phyloP scores from a whole-genome alignment of 2,329 filamentous ascomycete genomes.

The Lachnellula hyalina region DNA sequence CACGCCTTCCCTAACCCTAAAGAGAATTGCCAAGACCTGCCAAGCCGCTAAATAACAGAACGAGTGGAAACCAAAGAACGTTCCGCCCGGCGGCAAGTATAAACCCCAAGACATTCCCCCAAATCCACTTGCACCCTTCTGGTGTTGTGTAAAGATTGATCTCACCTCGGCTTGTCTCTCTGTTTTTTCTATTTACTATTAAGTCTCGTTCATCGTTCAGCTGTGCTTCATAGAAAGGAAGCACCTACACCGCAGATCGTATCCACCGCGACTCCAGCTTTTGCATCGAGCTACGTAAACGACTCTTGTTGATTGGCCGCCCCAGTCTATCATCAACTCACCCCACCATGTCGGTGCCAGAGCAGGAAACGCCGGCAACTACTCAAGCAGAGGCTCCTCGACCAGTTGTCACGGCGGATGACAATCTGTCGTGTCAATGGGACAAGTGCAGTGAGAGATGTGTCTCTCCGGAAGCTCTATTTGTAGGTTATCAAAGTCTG shows the following conservation, averaged over 20 bases:
- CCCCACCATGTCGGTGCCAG: slow-evolving; percentile 17
- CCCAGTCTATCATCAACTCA: background rate
- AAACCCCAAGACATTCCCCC: slow-evolving; percentile 1
- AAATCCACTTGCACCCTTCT: background rate
- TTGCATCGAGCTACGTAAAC: background rate
- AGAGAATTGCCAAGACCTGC: slow-evolving; percentile 3
- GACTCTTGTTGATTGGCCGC: slow-evolving; percentile 3
- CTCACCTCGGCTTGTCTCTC: background rate
- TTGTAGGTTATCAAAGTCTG: slow-evolving; percentile 31
- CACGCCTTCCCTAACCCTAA: background rate
- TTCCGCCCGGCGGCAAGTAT: slow-evolving; percentile 6
- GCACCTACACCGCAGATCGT: background rate
- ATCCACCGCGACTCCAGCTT: background rate
- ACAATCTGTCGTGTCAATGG: slow-evolving; percentile 37
- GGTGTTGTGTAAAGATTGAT: background rate
- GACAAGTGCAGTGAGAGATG: slow-evolving; percentile 36
- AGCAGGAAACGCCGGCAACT: slow-evolving; percentile 14
- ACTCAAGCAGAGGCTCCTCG: slow-evolving; percentile 16
- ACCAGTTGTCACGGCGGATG: slow-evolving; percentile 24
- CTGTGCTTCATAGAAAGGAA: background rate
- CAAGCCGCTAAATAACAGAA: slow-evolving; percentile 2
- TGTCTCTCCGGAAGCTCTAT: slow-evolving; percentile 35
- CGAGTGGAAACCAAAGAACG: slow-evolving; percentile 4
- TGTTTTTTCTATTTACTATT: background rate
- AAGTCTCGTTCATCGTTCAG: background rate